These are phyloP conservation scores for Skeletonema marinoi DNA, from an alignment of 108 stramenopile species.

Conservation along the genomic window DNA sequence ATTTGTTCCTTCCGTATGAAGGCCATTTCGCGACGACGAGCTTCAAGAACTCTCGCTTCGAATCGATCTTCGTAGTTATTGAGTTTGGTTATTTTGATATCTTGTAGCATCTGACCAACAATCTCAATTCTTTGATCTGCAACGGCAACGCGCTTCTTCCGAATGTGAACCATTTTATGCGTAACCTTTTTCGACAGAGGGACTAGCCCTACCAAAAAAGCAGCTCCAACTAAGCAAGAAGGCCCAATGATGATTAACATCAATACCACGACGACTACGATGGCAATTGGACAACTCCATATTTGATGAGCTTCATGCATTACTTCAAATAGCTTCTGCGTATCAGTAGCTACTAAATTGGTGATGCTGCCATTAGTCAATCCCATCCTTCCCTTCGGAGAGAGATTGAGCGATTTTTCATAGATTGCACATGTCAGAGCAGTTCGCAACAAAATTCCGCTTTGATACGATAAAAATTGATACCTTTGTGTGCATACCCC, in stretches of 20 bases:
- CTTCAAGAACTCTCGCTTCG: conserved; percentile 34
- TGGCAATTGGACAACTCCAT: conserved; percentile 75
- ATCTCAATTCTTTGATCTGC: conserved; percentile 74
- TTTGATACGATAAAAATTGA: conserved; percentile 61
- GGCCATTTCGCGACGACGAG: conserved; percentile 51
- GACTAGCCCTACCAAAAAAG: conserved; percentile 55
- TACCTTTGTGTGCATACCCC: conserved; percentile 66
- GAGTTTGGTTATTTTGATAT: conserved; percentile 79
- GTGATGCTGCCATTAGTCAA: conserved; percentile 68
- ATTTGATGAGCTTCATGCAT: conserved; percentile 68
- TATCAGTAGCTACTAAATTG: conserved; percentile 76
- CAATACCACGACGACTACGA: conserved; percentile 62
- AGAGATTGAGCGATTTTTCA: conserved; percentile 54
- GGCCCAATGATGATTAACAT: conserved; percentile 60
- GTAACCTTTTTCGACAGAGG: conserved; percentile 64
- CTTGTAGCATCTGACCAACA: conserved; percentile 61
- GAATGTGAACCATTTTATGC: conserved; percentile 49
- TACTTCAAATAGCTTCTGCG: conserved; percentile 81
- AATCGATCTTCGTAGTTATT: conserved; percentile 71
- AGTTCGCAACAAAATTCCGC: conserved; percentile 58
- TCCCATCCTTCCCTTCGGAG: conserved; percentile 50
- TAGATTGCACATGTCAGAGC: conserved; percentile 62
- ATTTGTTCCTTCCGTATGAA: conserved; percentile 54
- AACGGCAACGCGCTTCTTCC: conserved; percentile 51
- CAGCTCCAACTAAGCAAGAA: conserved; percentile 63